Evolutionary conservation across 2,329 filamentous ascomycete species (phyloP), one percentile per base, ranked within the genome.

Genomic region (Plectosphaerella sp.): DNA sequence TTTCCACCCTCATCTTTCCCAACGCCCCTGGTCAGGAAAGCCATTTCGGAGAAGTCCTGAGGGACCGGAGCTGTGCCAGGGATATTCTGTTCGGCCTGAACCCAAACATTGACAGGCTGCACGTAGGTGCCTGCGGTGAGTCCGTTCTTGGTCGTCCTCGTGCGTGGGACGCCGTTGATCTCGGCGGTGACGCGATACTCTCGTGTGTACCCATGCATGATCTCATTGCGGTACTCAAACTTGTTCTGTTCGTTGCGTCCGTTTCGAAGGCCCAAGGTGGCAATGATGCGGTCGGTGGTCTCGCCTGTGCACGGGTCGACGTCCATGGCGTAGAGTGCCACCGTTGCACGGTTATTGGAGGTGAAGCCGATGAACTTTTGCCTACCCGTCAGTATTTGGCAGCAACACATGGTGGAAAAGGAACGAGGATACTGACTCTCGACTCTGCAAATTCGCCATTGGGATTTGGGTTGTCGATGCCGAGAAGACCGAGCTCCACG

Each of bases 401-500:
- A 28, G 10, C 18, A 22, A 22, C 22, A 22, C 22, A 22, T 5
- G 22, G 22, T 22, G 22, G 22, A 22, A 3, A 18, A 8, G 16
- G 42, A 4, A 42, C 39, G 18, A n/a, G 12, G 12, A 5, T 7
- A 59, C 61, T 52, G 58, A 69, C 67, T 22, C 69, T 60, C 3
- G 69, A 70, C 42, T 71, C 67, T 0, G 61, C 60, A 5, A 71
- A 56, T 52, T 72, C 68, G 9, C 64, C 61, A 36, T 68, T 69
- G 11, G 64, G 57, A 47, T 66, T 66, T 12, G 62, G 60, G 50
- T 65, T 68, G 53, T 65, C 66, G 15, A 71, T 64, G 6, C 69
- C 68, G 0, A 72, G 51, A 1, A 69, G 59, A 1, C 59, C 64
- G 3, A 67, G 57, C 41, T 72, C 69, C 55, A 69, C 64, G 4